A percentile compares a stretch with the other conserved stretches of the same genome.
phyloP scores from a whole-genome alignment of 2,329 filamentous ascomycete genomes.

The Verruconis gallopava region DNA sequence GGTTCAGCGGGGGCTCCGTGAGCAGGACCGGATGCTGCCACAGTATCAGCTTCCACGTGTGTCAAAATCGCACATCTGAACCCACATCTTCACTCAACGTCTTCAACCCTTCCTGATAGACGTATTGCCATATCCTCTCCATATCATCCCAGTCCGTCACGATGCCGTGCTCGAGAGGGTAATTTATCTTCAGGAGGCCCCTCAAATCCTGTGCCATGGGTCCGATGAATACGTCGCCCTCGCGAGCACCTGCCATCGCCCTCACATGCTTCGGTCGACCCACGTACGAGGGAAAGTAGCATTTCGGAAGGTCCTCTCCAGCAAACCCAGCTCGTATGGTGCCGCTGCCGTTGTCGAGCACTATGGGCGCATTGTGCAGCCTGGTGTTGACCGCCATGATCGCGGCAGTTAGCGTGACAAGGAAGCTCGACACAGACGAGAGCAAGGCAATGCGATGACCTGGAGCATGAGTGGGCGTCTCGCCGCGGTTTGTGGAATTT shows the following conservation, averaged over 20 bases:
- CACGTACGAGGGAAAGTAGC: constrained; percentile 94
- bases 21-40: constrained; percentile 79
- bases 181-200: constrained; percentile 87
- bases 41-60: constrained; percentile 1
- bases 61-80: constrained; percentile 10
- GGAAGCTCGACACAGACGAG: background rate
- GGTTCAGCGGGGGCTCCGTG: constrained; percentile 92
- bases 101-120: constrained; percentile 92
- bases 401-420: background rate
- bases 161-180: constrained; percentile 92
- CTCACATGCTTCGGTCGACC: constrained; percentile 89
- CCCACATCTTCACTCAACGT: constrained; percentile 89
- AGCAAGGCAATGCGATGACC: background rate
- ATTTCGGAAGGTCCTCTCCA: constrained; percentile 89
- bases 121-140: constrained; percentile 98
- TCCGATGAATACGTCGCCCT: constrained; percentile 95
- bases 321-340: constrained; percentile 96
- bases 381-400: constrained; percentile 32
- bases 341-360: constrained; percentile 96
- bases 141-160: constrained; percentile 99
- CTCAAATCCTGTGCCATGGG: constrained; percentile 81
- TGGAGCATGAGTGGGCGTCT: background rate
- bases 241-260: constrained; percentile 88
- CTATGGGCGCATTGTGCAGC: constrained; percentile 94
- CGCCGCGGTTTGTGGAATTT: background rate